Conservation (phyloP, 108 stramenopile species). For the Nannochloropsis oceanica region DNA sequence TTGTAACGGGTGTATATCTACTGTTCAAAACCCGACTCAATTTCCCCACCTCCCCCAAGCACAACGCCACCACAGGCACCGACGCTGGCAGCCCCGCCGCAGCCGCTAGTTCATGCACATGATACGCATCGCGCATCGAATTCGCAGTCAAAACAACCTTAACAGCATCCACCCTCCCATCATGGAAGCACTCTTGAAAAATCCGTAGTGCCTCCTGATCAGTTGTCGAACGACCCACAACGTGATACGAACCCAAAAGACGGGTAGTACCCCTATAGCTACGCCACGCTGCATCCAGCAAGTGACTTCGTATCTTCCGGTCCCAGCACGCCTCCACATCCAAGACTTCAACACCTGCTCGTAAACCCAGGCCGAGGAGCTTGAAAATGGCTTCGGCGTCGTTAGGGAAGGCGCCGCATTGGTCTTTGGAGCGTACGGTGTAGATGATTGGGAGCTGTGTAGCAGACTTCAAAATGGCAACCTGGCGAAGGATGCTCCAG, state of each 20-base stretch:
- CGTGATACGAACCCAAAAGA: constrained; percentile 79
- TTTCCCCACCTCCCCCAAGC: constrained; percentile 52
- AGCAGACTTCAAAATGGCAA: constrained; percentile 14
- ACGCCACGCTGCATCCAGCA: constrained; percentile 28
- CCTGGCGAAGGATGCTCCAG: constrained; percentile 11
- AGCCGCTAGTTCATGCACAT: constrained; percentile 8
- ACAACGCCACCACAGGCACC: constrained; percentile 66
- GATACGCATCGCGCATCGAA: constrained; percentile 12
- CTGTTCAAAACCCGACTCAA: constrained; percentile 79
- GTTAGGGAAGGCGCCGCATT: constrained; percentile 86
- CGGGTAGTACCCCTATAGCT: constrained; percentile 52
- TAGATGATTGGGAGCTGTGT: constrained; percentile 66
- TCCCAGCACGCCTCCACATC: constrained; percentile 91
- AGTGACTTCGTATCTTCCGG: constrained; percentile 37
- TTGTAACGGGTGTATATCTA: constrained; percentile 84
- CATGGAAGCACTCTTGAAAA: constrained; percentile 65
- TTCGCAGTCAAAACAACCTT: constrained; percentile 30
- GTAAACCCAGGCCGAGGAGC: constrained; percentile 59
- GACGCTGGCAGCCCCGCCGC: constrained; percentile 48
- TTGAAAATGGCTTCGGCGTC: constrained; percentile 50
- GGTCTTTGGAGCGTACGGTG: constrained; percentile 73
- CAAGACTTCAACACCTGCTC: constrained; percentile 77
- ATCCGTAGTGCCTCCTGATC: constrained; percentile 48
- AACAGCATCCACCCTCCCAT: constrained; percentile 58
- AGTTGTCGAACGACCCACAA: constrained; percentile 52